Evolutionary conservation across 2,329 filamentous ascomycete species (phyloP).

Genomic region (Beauveria scarabaeidicola): DNA sequence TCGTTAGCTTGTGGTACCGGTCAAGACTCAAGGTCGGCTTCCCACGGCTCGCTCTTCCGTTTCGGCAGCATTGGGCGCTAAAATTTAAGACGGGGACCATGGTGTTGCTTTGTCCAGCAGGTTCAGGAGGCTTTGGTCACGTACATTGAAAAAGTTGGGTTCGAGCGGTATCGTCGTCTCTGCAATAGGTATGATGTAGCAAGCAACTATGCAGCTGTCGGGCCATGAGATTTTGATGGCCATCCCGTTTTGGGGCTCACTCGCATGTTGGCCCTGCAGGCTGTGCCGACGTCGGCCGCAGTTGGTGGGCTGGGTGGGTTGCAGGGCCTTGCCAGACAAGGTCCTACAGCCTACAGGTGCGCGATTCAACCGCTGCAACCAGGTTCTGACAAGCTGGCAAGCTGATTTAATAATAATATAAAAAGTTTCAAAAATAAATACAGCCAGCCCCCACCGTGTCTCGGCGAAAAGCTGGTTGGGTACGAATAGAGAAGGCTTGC

Average conservation of each 20-base stretch:
- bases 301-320: background rate
- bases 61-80: background rate
- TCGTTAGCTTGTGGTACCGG: background rate
- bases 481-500: background rate
- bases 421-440: background rate
- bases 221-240: background rate
- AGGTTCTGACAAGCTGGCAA: background rate
- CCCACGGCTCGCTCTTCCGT: background rate
- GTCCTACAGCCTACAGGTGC: background rate
- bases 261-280: background rate
- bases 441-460: conserved; percentile 7
- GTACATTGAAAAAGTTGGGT: background rate
- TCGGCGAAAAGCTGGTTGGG: background rate
- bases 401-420: no score
- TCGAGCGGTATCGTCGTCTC: background rate
- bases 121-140: background rate
- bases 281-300: conserved; percentile 11
- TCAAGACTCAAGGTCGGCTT: conserved; percentile 1
- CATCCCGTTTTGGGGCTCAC: background rate
- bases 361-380: background rate
- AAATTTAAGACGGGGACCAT: background rate
- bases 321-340: background rate
- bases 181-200: background rate
- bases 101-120: background rate
- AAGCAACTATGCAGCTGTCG: background rate